Base-by-base conservation (phyloP, 2,329 filamentous ascomycete species). In the Diaporthe amygdali region DNA sequence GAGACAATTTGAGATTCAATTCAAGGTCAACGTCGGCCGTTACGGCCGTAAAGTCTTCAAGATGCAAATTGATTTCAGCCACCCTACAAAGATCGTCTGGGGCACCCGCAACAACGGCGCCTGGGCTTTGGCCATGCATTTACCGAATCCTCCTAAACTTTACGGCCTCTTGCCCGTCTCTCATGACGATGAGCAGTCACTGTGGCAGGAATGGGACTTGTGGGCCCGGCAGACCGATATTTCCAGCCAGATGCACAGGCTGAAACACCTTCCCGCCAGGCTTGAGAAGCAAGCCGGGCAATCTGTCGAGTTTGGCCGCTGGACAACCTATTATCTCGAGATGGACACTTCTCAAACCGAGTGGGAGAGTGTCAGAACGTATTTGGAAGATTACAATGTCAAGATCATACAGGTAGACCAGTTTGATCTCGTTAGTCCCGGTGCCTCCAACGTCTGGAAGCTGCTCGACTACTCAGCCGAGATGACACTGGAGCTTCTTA, bases 331-430 rank as follows among this genome's bases (percentile, higher is more conserved):
- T 69, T 82, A 84, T 59, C 76, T 91, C n/a, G 75, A 81, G 0
- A 76, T 91, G 5, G 59, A 69, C 78, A 2, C 74, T 75, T 1
- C 77, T 8, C 74, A 79, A 1, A 73, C 76, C 0, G 72, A 75
- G 3, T 86, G 87, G 75, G 74, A 78, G 1, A 74, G 81, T 0
- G 82, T 93, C 25, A 81, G 85, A 5, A 78, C 82, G 10, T 88
- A 88, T 1, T 83, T 98, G 0, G 82, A 84, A 14, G 93, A 97
- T 74, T 93, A 93, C 82, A 97, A 97, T 71, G 85, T 97, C 61
- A 77, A 82, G 0, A 85, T 69, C 47, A 61, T 72, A 56, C 27
- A 34, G 7, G 30, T 54, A 27, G 15, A 54, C 10, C 46, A 47
- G 6, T 71, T 75, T 12, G n/a, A 49, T 8, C 66, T 73, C 39